phyloP scores from a whole-genome alignment of 2,329 filamentous ascomycete species.

The Pseudocercospora pini-densiflorae region DNA sequence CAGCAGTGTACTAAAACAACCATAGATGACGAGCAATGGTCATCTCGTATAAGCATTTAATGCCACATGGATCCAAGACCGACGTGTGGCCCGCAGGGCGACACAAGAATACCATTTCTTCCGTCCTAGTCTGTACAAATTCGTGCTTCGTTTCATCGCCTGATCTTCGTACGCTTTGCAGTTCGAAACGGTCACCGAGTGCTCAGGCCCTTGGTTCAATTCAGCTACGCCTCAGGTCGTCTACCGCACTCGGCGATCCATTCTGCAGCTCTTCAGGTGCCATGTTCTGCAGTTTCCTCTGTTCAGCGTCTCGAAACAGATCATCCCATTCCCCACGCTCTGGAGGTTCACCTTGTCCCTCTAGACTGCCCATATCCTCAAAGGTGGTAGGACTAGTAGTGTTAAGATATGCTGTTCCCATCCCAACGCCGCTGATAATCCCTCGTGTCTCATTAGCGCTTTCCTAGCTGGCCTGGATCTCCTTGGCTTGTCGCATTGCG shows the following conservation, averaged over 20 bases:
- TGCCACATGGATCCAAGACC: background rate
- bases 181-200: background rate
- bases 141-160: background rate
- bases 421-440: constrained; percentile 24
- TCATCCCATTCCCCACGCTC: constrained; percentile 23
- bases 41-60: background rate
- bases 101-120: background rate
- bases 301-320: constrained; percentile 20
- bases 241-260: background rate
- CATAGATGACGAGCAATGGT: background rate
- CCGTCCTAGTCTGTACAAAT: background rate
- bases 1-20: background rate
- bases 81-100: background rate
- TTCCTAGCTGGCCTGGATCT: constrained; percentile 44
- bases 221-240: background rate
- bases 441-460: constrained; percentile 38
- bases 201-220: background rate
- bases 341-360: constrained; percentile 4
- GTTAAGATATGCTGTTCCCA: constrained; percentile 4
- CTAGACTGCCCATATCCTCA: background rate
- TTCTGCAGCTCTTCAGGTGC: background rate
- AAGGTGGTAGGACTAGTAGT: background rate
- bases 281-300: constrained; percentile 22
- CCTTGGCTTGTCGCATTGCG: constrained; percentile 53
- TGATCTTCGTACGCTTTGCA: background rate